Base-by-base conservation (phyloP, 306 rosid genomes). In the Cotoneaster glaucophyllus region DNA sequence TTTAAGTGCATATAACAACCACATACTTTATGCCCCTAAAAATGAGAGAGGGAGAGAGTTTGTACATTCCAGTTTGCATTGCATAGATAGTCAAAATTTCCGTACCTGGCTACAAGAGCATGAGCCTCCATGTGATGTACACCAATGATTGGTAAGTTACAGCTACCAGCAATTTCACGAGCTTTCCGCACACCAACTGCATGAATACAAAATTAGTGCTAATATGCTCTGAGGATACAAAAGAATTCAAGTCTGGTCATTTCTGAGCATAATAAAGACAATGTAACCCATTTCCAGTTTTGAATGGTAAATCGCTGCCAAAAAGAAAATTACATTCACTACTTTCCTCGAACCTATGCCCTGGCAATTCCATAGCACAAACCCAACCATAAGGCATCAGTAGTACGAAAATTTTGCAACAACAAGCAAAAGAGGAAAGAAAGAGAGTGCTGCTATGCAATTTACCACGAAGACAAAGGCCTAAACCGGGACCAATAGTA, bases 71-170 rank as follows among this genome's bases (percentile, higher is more conserved):
- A 48, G 21, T 69, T 56, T 21, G 66, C 29, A 74, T 32, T 65
- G 62, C 31, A 31, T 64, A 62, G 54, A 56, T 11, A 12, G 37
- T 45, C 57, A 74, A 17, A 70, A 61, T 21, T 56, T 78, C 13
- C 68, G 44, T 86, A 92, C 97, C 98, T 95, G 77, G 97, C 96
- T 48, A 95, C 97, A n/a, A 95, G 86, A 82, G 97, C 96, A 90
- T 92, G 97, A 80, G 97, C 98, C 76, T 95, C 98, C 97, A 92
- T 95, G 84, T 95, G 98, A 92, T 95, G 97, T 64, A 95, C 83
- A 77, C 97, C 97, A 81, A 92, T 59, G 54, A 95, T 87, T 32
- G 98, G 98, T 66, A 95, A 84, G 75, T 71, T 82, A 79, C 79
- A 87, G 59, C 75, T 70, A 59, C 97, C 86, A 15, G 97, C 90